Evolutionary conservation across 2,329 filamentous ascomycete species (phyloP), one percentile per base, ranked within the genome.

Genomic region (Ophiognomonia clavigignenti-juglandacearum): DNA sequence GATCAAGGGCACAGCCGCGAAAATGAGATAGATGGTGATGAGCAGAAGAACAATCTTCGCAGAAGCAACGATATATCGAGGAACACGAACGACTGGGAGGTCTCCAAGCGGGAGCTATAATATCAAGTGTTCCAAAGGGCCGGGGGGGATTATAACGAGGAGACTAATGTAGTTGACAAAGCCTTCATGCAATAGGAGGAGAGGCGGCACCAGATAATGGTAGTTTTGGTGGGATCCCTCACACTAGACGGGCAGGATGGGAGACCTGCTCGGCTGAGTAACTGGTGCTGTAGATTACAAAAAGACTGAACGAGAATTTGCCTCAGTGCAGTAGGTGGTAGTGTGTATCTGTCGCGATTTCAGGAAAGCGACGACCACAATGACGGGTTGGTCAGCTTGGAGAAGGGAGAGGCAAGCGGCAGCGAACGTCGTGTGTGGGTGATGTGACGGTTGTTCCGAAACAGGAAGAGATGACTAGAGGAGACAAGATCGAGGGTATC

Each of bases 321-420:
- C 50, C 50, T 52, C 24, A 48, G 40, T 47, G 40, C 36, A 45
- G 50, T 49, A 49, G 50, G 46, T 52, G 46, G 50, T 49, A 48
- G 45, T 45, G 46, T 37, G 27, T 37, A 29, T 46, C 31, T 29
- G 42, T 39, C 34, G 19, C 42, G 46, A 49, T 43, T 24, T 34
- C 38, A 51, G 40, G n/a, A n/a, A n/a, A n/a, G n/a, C n/a, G n/a
- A n/a, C n/a, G n/a, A n/a, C n/a, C n/a, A n/a, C n/a, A n/a, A n/a
- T n/a, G n/a, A n/a, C n/a, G n/a, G n/a, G n/a, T n/a, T n/a, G n/a
- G 19, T 16, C 6, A 26, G 10, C 24, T 26, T 26, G 24, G 24
- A 26, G 10, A 26, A 10, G 24, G 24, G n/a, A n/a, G n/a, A n/a
- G n/a, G n/a, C n/a, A n/a, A n/a, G n/a, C n/a, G n/a, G n/a, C n/a